These are phyloP conservation scores for Boletellus sp. DNA, from an alignment of 768 basidiomycete genomes.

Conservation along the genomic window DNA sequence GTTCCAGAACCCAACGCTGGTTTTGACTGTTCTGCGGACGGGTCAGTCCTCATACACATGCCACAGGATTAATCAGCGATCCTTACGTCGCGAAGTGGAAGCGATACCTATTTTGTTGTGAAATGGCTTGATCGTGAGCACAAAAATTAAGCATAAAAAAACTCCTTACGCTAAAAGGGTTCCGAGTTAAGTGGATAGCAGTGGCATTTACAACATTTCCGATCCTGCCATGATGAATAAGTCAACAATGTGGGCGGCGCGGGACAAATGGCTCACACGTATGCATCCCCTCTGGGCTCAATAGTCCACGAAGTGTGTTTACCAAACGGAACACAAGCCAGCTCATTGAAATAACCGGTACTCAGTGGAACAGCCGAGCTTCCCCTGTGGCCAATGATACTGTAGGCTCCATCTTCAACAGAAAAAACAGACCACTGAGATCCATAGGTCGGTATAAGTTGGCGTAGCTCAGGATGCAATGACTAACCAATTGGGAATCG, in stretches of 20 bases:
- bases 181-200: not conserved
- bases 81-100: not conserved
- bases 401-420: not conserved
- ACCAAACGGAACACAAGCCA: not conserved
- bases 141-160: not conserved
- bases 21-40: not conserved
- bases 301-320: not conserved
- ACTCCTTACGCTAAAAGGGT: not conserved
- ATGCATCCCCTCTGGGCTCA: not conserved
- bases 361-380: not conserved
- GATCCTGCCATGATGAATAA: not conserved
- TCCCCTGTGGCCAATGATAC: not conserved
- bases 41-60: not conserved
- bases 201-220: slow-evolving; percentile 6
- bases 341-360: not conserved
- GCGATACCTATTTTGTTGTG: not conserved
- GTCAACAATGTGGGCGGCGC: too few species aligned
- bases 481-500: not conserved
- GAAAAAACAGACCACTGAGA: not conserved
- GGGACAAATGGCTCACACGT: not conserved
- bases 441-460: not conserved
- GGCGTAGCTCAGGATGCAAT: not conserved
- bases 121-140: not conserved
- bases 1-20: slow-evolving; percentile 10
- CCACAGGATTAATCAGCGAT: too few species aligned